phyloP scores from a whole-genome alignment of 805 yeast species.

The Yamadazyma takamatsuzukensis region DNA sequence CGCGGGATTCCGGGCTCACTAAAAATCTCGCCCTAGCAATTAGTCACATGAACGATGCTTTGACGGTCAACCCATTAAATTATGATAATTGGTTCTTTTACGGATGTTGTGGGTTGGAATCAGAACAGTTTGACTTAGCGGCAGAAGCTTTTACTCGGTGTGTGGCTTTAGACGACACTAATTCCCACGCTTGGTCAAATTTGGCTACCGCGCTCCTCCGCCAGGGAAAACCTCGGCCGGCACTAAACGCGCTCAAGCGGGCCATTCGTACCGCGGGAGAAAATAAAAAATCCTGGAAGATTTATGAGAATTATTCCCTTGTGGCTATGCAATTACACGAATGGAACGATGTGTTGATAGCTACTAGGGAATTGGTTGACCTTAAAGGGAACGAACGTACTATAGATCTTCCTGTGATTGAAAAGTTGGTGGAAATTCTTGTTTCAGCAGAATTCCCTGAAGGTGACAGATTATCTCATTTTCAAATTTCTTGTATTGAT shows the following conservation, averaged over 20 bases:
- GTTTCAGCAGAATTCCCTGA: constrained; percentile 48
- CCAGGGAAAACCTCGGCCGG: constrained; percentile 65
- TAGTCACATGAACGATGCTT: constrained; percentile 68
- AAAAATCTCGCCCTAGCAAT: constrained; percentile 55
- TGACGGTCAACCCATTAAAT: constrained; percentile 67
- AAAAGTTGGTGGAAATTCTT: constrained; percentile 65
- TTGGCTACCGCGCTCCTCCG: constrained; percentile 75
- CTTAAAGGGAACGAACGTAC: constrained; percentile 60
- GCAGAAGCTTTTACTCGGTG: constrained; percentile 92
- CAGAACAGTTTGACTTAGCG: constrained; percentile 67
- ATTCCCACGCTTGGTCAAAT: constrained; percentile 86
- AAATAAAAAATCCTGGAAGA: constrained; percentile 73
- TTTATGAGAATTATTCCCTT: constrained; percentile 82
- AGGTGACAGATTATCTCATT: constrained; percentile 46
- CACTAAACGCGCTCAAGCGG: constrained; percentile 77
- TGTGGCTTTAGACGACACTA: constrained; percentile 77
- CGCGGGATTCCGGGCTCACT: constrained; percentile 46
- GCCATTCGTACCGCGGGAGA: constrained; percentile 71
- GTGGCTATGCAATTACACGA: constrained; percentile 80
- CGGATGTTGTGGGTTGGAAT: constrained; percentile 85
- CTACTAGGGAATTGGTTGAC: constrained; percentile 60
- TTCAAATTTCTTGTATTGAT: constrained; percentile 66
- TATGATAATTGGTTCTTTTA: constrained; percentile 87
- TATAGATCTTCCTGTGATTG: constrained; percentile 72
- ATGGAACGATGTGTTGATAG: constrained; percentile 84